These are phyloP conservation scores for Botryosphaeria dothidea DNA, from an alignment of 2,329 filamentous ascomycete genomes.

Conservation along the genomic window DNA sequence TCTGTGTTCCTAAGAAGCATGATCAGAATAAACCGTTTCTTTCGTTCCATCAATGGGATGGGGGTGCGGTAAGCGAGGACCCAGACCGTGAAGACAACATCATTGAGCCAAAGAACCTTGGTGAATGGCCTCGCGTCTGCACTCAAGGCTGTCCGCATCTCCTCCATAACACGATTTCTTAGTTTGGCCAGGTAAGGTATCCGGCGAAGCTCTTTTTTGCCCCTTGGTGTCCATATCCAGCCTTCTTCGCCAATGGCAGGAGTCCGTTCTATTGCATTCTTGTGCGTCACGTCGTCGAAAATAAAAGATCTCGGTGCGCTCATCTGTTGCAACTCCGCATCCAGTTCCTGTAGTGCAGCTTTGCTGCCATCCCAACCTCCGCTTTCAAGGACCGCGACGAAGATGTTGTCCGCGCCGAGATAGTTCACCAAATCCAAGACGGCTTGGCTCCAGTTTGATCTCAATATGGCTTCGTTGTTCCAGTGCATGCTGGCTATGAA, in stretches of 20 bases:
- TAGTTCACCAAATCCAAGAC: conserved; percentile 57
- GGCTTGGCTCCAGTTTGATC: conserved; percentile 63
- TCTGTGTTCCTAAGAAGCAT: conserved; percentile 46
- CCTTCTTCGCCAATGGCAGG: conserved; percentile 46
- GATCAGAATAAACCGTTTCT: background rate
- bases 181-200: conserved; percentile 68
- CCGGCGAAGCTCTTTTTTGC: conserved; percentile 59
- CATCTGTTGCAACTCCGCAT: conserved; percentile 52
- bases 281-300: conserved; percentile 60
- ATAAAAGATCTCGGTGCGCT: conserved; percentile 58
- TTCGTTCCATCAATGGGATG: background rate
- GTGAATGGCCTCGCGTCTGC: conserved; percentile 46
- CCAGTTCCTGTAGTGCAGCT: conserved; percentile 58
- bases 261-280: conserved; percentile 46
- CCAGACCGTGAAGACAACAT: conserved; percentile 61
- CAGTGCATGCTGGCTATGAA: conserved; percentile 71
- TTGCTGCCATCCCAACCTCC: conserved; percentile 73
- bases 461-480: conserved; percentile 63
- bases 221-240: conserved; percentile 62
- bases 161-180: conserved; percentile 63
- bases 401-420: conserved; percentile 66
- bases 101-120: conserved; percentile 63
- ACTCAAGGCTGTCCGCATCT: conserved; percentile 50
- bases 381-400: conserved; percentile 67
- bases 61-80: background rate